Evolutionary conservation across 768 basidiomycete species (phyloP), one percentile per base, ranked within the genome.

Genomic region (Collybia mongolica): DNA sequence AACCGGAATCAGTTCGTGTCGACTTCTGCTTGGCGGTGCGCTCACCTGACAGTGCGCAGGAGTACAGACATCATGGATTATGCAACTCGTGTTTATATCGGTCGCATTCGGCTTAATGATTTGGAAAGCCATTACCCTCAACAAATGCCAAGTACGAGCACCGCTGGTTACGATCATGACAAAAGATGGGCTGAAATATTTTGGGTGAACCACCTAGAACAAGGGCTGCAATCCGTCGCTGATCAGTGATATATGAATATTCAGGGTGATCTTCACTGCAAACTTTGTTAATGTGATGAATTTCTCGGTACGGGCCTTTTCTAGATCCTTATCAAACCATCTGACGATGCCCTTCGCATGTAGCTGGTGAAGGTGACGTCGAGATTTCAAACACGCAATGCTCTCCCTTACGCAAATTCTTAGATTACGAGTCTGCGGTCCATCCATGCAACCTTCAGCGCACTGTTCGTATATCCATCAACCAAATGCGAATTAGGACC

Each of bases 31-130:
- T 8, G 18, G 26, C 15, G 46, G 23, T 6, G 2, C 11, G 15
- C 29, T 8, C 12, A 15, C 7, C 24, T 14, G 32, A 32, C 14
- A 14, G 11, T 9, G 14, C 11, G 44, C 44, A 56, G 48, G 48
- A 23, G 40, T 52, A 3, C 38, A 49, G 22, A 56, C 51, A 15
- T 47, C 55, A 9, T 56, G 51, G 48, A 50, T 56, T 26, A 56
- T 56, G 55, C 48, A 56, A 29, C 48, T 56, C 22, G 52, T 40
- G 3, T 56, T 53, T 38, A 51, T 56, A 8, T 24, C 52, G 6
- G 54, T 56, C 14, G 55, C 50, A n/a, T 56, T 56, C 32, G 48
- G 51, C 24, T 32, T 56, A 36, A 56, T 56, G 55, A 47, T 56
- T 28, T 56, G 55, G 55, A 53, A 52, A 15, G 55, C 55, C 5